Evolutionary conservation across 176 grass and related monocot genomes (phyloP).

Genomic region (Dactylis glomerata): DNA sequence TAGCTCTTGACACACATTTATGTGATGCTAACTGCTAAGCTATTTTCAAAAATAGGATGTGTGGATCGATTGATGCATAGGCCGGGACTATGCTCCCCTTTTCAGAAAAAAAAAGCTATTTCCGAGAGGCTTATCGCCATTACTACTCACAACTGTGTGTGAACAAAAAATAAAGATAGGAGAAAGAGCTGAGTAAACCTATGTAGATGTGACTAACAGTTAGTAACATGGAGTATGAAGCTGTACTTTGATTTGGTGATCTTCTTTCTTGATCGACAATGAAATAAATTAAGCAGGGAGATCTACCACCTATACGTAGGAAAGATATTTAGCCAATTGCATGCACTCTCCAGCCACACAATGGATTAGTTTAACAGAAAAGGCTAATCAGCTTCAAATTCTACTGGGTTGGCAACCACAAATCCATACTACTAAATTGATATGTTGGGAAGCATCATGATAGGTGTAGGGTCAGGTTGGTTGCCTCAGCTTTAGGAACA

Average conservation of each 20-base stretch:
- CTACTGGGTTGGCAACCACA: background rate
- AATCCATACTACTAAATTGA: constrained; percentile 22
- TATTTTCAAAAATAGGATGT: too few species aligned
- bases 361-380: background rate
- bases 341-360: constrained; percentile 12
- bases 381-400: background rate
- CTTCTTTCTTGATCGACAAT: background rate
- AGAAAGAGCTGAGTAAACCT: background rate
- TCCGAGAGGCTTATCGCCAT: background rate
- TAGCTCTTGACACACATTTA: background rate
- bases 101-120: too few species aligned
- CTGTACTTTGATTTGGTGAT: background rate
- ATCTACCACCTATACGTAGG: background rate
- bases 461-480: constrained; percentile 34
- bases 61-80: too few species aligned
- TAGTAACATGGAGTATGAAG: background rate
- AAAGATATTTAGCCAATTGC: constrained; percentile 1
- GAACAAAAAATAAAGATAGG: background rate
- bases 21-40: background rate
- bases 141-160: background rate
- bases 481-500: constrained; percentile 38
- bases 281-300: background rate
- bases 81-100: too few species aligned
- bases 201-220: background rate
- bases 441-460: constrained; percentile 28